Evolutionary conservation across 805 yeast species (phyloP).

Genomic region (Brettanomyces sp.): DNA sequence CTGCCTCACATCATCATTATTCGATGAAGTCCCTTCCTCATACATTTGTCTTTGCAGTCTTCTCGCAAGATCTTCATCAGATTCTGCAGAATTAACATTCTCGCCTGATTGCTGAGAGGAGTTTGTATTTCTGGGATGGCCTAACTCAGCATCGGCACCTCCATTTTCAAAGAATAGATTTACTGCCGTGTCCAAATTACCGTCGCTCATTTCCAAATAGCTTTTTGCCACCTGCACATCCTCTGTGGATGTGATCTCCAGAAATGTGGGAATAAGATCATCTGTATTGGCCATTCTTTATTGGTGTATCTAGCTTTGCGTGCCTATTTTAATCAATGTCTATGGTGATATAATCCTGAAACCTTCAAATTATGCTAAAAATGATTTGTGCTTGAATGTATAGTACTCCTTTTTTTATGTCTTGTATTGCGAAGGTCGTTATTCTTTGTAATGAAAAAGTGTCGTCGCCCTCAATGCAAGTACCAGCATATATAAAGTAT

Average conservation of each 20-base stretch:
- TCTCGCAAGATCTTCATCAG: constrained; percentile 47
- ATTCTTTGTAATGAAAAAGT: too few species aligned
- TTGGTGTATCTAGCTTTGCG: too few species aligned
- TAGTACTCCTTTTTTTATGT: too few species aligned
- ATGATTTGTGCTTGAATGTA: too few species aligned
- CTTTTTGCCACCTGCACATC: constrained; percentile 63
- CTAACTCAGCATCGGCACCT: constrained; percentile 15
- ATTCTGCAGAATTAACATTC: constrained; percentile 4
- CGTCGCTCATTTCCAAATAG: constrained; percentile 70
- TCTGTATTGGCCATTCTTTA: constrained; percentile 10
- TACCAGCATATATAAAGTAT: too few species aligned
- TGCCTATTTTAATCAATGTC: too few species aligned
- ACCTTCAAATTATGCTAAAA: too few species aligned
- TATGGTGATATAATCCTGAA: too few species aligned
- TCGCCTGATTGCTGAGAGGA: background rate
- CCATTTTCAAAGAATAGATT: constrained; percentile 72
- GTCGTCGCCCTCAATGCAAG: too few species aligned
- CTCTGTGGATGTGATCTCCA: constrained; percentile 73
- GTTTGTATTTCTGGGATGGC: background rate
- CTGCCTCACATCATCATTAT: constrained; percentile 52
- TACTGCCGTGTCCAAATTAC: constrained; percentile 75
- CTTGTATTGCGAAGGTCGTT: too few species aligned
- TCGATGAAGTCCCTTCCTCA: constrained; percentile 22
- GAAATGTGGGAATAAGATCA: constrained; percentile 57
- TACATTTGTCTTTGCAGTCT: constrained; percentile 59